Conservation (phyloP, 768 basidiomycete genomes). For the Boletus reticulatus region DNA sequence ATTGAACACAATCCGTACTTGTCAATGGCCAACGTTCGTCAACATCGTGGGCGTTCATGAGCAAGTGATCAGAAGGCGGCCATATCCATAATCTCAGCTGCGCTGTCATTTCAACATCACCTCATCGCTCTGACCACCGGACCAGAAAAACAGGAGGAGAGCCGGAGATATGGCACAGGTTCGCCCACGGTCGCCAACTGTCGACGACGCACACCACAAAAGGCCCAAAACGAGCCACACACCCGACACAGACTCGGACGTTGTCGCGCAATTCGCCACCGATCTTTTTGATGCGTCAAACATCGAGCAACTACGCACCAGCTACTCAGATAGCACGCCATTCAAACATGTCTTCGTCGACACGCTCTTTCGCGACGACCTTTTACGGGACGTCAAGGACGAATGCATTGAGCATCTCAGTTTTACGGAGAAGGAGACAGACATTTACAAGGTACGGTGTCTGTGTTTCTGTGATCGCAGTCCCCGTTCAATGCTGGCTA, state of each 20-base stretch:
- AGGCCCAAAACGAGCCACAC: slow-evolving; percentile 38
- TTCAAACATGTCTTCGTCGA: slow-evolving; percentile 84
- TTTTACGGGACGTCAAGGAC: slow-evolving; percentile 78
- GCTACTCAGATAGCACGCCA: slow-evolving; percentile 60
- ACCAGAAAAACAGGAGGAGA: background rate
- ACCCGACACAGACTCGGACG: slow-evolving; percentile 13
- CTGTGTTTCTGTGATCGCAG: background rate
- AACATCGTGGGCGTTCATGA: no score
- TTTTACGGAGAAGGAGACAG: slow-evolving; percentile 94
- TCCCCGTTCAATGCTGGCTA: slow-evolving; percentile 28
- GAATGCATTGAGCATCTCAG: slow-evolving; percentile 77
- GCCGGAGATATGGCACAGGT: slow-evolving; percentile 50
- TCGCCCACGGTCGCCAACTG: slow-evolving; percentile 43
- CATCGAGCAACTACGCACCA: slow-evolving; percentile 50
- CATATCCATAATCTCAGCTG: background rate
- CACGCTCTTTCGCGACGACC: slow-evolving; percentile 78
- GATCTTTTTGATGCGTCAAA: slow-evolving; percentile 57
- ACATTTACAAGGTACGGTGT: slow-evolving; percentile 87
- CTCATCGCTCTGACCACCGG: background rate
- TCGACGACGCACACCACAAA: slow-evolving; percentile 30
- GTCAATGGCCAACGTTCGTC: no score
- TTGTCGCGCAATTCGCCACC: slow-evolving; percentile 26
- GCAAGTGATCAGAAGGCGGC: background rate
- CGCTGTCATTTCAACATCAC: background rate
- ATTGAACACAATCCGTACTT: no score